Evolutionary conservation across 495 filamentous ascomycete genomes (phyloP), one percentile per base, ranked within the genome.

Genomic region (Peziza echinospora): DNA sequence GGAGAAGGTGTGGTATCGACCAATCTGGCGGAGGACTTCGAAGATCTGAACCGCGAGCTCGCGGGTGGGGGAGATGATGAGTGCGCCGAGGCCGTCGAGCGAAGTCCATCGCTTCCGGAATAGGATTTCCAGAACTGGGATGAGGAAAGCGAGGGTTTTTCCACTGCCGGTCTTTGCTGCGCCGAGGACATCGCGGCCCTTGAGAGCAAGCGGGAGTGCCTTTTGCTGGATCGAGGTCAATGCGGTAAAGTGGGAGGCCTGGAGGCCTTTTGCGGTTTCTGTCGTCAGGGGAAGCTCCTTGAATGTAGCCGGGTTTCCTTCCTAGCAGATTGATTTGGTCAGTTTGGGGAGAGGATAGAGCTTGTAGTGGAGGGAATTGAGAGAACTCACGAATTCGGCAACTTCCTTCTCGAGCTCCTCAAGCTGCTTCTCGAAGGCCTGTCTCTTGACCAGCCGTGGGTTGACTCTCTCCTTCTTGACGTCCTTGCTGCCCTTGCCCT

Each of bases 21-120:
- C 89, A 42, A 99, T 75, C 56, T 87, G 93, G 19, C 84, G 73
- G 53, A 99, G 61, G 0, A 96, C 87, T 41, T 93, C 83, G 61
- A 99, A 99, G 41, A 96, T 99, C 63, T 99, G 89, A 21, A 91
- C 84, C 1, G 89, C 89, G 24, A 99, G 67, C 60, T 99, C 89
- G 54, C 89, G 76, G 4, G 89, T 99, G 0, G 89, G 89, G 5
- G 85, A 87, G 26, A 99, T 77, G 52, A 99, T 81, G 43, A 99
- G 68, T 1, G 87, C 89, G 2, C 87, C 85, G 41, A 99, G 64
- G 2, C 89, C 89, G 63, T 99, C 89, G 52, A 79, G 66, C 52
- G 91, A 79, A 26, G 87, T 79, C 80, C 86, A 93, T 73, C 75
- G 79, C 47, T 72, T 75, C 49, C 83, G 76, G 63, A 91, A 92